Percentiles rank a stretch among this genome's conserved stretches.
These are phyloP conservation scores for Mycena sp. DNA, from an alignment of 1,284 basidiomycete genomes.

Conservation along the genomic window DNA sequence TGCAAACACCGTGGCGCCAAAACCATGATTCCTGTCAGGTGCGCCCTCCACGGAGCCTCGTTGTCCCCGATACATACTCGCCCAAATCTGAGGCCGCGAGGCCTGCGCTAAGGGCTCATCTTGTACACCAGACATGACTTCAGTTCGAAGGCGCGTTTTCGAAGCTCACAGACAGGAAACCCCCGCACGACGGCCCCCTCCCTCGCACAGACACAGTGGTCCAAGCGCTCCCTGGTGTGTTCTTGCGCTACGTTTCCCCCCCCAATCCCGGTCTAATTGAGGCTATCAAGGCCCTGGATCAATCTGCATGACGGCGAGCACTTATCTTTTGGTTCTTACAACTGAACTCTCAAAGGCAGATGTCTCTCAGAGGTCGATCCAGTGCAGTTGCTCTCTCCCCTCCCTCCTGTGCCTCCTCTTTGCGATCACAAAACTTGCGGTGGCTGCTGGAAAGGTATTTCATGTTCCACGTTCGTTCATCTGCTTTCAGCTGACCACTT, in stretches of 20 bases:
- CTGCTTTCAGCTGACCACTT: background rate
- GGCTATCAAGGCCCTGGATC: constrained; percentile 47
- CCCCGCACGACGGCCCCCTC: constrained; percentile 33
- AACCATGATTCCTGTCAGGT: no score
- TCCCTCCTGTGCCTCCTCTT: constrained; percentile 48
- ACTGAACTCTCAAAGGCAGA: background rate
- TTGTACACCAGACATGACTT: no score
- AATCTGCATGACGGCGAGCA: constrained; percentile 46
- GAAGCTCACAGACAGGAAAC: background rate
- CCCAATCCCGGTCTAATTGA: constrained; percentile 34
- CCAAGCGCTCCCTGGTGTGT: constrained; percentile 53
- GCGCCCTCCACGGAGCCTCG: no score
- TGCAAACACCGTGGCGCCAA: no score
- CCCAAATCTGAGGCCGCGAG: no score
- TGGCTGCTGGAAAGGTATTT: constrained; percentile 45
- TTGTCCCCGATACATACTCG: no score
- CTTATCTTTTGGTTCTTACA: background rate
- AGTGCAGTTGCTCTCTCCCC: constrained; percentile 41
- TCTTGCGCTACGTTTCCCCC: background rate
- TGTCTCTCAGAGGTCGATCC: constrained; percentile 40
- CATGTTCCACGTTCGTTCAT: background rate
- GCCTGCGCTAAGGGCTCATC: no score
- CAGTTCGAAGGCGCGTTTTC: constrained; percentile 7
- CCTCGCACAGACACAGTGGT: constrained; percentile 51
- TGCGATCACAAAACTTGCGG: constrained; percentile 49